Conservation (phyloP, 139 green algal species). For the Zygnema cylindricum region DNA sequence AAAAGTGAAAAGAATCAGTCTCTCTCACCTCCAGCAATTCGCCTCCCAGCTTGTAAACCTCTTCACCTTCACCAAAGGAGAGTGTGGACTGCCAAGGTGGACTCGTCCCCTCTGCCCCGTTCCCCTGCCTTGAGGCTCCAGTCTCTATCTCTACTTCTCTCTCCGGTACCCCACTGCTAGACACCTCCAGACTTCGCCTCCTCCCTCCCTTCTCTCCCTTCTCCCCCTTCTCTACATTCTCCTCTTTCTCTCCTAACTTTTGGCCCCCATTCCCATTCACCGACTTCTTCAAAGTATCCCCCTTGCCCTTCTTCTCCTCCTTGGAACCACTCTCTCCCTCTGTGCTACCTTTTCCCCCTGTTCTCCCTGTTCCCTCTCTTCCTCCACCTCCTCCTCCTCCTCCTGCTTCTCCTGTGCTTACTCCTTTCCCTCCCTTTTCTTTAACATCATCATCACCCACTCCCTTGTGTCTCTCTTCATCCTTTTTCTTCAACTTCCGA, state of each 20-base stretch:
- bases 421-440: constrained; percentile 9
- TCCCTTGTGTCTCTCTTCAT: neutral
- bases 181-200: neutral
- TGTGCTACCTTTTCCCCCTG: constrained; percentile 24
- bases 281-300: constrained; percentile 15
- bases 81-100: neutral
- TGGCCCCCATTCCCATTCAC: constrained; percentile 4
- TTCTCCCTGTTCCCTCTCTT: constrained; percentile 9
- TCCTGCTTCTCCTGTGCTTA: constrained; percentile 31
- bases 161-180: neutral
- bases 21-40: constrained; percentile 2
- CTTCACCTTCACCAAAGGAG: neutral
- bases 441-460: constrained; percentile 12
- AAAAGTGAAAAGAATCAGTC: constrained; percentile 12
- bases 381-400: constrained; percentile 29
- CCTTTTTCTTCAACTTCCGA: neutral
- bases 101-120: constrained; percentile 24
- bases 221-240: neutral
- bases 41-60: neutral
- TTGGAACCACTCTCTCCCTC: neutral
- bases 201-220: neutral
- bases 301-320: neutral
- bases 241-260: constrained; percentile 10
- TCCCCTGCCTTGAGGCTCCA: too few relatives aligned
- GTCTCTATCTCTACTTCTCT: constrained; percentile 1